phyloP scores from a whole-genome alignment of 768 basidiomycete genomes.

The Rhodosporidiobolus odoratus region DNA sequence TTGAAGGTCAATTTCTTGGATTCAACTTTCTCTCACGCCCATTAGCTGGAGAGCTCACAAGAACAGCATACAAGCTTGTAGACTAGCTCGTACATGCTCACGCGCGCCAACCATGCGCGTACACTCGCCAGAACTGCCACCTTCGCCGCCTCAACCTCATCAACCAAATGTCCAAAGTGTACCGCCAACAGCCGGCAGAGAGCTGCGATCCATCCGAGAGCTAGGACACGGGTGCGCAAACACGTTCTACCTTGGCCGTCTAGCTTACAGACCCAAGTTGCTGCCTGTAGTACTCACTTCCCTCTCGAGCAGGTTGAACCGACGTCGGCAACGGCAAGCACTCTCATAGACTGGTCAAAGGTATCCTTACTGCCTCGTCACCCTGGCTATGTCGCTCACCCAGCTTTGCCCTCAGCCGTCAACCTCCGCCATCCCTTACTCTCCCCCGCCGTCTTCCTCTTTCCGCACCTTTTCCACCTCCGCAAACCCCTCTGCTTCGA shows the following conservation, averaged over 20 bases:
- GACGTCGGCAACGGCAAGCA: no score
- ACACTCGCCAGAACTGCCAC: constrained; percentile 6
- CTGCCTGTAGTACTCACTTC: background rate
- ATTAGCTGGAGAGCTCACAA: background rate
- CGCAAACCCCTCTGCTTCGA: background rate
- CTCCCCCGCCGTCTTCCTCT: background rate
- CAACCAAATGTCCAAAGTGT: no score
- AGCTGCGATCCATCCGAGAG: no score
- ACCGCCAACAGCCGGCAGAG: no score
- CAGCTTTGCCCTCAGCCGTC: constrained; percentile 7
- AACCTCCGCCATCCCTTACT: constrained; percentile 27
- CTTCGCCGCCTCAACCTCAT: background rate
- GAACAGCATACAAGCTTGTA: background rate
- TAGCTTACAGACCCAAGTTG: background rate
- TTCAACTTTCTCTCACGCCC: background rate
- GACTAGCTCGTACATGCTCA: constrained; percentile 1
- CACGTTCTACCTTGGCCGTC: background rate
- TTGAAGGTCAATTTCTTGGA: background rate
- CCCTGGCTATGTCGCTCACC: background rate
- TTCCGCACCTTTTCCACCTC: background rate
- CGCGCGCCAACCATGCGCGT: constrained; percentile 12
- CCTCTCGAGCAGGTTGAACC: background rate
- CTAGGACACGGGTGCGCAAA: background rate
- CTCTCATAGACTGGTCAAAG: constrained; percentile 20
- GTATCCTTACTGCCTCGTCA: background rate